Evolutionary conservation across 2,329 filamentous ascomycete genomes (phyloP).

Genomic region (Phialophora expanda): DNA sequence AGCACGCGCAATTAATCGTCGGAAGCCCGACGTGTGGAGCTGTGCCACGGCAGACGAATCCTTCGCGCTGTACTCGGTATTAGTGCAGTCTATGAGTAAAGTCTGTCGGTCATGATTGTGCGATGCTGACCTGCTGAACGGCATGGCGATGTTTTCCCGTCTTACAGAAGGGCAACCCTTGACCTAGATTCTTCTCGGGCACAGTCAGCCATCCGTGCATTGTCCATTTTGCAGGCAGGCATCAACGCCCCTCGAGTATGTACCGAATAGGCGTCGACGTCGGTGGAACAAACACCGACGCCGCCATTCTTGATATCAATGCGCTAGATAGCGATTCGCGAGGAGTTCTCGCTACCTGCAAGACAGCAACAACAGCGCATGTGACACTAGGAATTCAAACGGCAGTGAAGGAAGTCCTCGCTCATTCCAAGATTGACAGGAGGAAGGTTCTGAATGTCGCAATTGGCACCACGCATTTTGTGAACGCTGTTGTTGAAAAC

Average conservation of each 20-base stretch:
- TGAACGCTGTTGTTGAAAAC: constrained; percentile 57
- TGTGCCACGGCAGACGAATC: background rate
- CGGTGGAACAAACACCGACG: constrained; percentile 51
- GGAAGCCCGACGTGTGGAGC: background rate
- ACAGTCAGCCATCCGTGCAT: background rate
- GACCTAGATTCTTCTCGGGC: background rate
- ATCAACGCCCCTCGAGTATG: constrained; percentile 18
- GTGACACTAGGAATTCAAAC: constrained; percentile 57
- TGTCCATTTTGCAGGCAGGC: background rate
- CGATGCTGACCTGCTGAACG: background rate
- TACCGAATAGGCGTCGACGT: constrained; percentile 55
- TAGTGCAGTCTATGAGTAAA: background rate
- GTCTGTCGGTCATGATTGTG: background rate
- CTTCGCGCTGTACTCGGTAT: background rate
- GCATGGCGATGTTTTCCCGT: background rate
- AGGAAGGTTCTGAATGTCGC: constrained; percentile 54
- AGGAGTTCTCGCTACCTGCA: constrained; percentile 56
- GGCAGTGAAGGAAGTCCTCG: constrained; percentile 54
- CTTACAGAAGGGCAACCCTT: background rate
- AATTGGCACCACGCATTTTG: constrained; percentile 59
- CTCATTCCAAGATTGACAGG: constrained; percentile 47
- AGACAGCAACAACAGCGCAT: constrained; percentile 58
- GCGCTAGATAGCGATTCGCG: constrained; percentile 45
- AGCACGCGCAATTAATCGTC: background rate
- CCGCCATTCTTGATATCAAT: constrained; percentile 53